Evolutionary conservation across 306 rosid genomes (phyloP), one percentile per base, ranked within the genome.

Genomic region (Carpinus viminea): DNA sequence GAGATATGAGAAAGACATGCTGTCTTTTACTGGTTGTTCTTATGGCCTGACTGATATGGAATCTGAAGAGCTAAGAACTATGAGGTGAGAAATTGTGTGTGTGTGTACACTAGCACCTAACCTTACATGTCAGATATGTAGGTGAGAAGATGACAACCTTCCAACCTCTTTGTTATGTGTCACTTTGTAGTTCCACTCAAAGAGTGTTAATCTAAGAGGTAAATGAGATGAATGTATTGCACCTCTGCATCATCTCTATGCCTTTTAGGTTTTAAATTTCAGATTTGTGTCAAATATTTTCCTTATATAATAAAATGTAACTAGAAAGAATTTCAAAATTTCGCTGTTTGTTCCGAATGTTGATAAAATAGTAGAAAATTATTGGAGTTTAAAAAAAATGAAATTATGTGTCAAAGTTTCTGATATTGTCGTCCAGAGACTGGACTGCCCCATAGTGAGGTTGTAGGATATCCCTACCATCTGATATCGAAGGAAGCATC

Each of bases 1-100:
- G 84, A 89, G 97, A 89, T 93, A 89, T 75, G 98, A 93, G 90
- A 91, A 92, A 86, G 98, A 93, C 86, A 93, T 92, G 98, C 85
- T 93, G 79, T 85, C 98, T 79, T 93, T 91, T 82, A 93, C 98
- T 10, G 98, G 98, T 43, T 93, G 98, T 81, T 84, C 92, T 38
- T 89, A 87, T 84, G 97, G 98, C 74, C 85, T 93, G 87, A 91
- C 88, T 48, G 81, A 87, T 81, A 81, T 72, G 34, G 97, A 93
- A 89, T 85, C 98, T 41, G 97, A 91, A 80, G 98, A 93, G 86
- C 93, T 93, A 62, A 89, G 89, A 81, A 81, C 90, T 76, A 91
- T 93, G 97, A 93, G 98, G 98, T 91, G 81, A 79, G 76, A 80
- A 62, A 47, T 60, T 12, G 28, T 72, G 17, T 68, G 1, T 60